These are phyloP conservation scores for Suillus lakei DNA, from an alignment of 768 basidiomycete species.

Conservation along the genomic window DNA sequence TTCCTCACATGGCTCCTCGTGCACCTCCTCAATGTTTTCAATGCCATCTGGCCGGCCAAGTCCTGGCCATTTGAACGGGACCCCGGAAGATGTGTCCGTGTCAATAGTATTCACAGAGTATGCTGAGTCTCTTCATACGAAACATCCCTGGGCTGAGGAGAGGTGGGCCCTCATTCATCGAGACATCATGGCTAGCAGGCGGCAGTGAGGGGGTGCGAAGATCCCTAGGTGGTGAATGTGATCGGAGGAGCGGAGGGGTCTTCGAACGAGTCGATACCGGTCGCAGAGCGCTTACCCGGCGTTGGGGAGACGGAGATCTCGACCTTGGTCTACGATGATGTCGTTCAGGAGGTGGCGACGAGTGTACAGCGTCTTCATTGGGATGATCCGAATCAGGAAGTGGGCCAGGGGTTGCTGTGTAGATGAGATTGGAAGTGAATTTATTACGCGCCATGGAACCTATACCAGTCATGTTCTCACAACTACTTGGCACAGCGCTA, in stretches of 20 bases:
- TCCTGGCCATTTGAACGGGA: slow-evolving; percentile 70
- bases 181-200: slow-evolving; percentile 19
- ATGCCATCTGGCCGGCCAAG: slow-evolving; percentile 42
- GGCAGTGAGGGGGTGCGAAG: slow-evolving; percentile 28
- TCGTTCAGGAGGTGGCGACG: slow-evolving; percentile 20
- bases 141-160: slow-evolving; percentile 65
- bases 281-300: slow-evolving; percentile 31
- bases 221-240: slow-evolving; percentile 30
- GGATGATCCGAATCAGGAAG: slow-evolving; percentile 15
- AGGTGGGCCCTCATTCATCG: slow-evolving; percentile 29
- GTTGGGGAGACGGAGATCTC: slow-evolving; percentile 31
- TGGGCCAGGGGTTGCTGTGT: slow-evolving; percentile 18
- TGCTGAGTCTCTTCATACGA: slow-evolving; percentile 61
- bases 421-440: slow-evolving; percentile 26
- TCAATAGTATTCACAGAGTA: slow-evolving; percentile 53
- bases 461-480: slow-evolving; percentile 70
- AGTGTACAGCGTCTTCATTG: slow-evolving; percentile 21
- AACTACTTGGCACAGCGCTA: slow-evolving; percentile 55
- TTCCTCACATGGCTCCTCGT: slow-evolving; percentile 33
- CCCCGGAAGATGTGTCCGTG: slow-evolving; percentile 50
- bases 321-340: slow-evolving; percentile 17
- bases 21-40: slow-evolving; percentile 41
- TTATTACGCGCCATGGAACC: slow-evolving; percentile 44
- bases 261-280: slow-evolving; percentile 44
- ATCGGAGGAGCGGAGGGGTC: slow-evolving; percentile 43